Conservation (phyloP, 345 rosid species). For the Pelargonium nanum region DNA sequence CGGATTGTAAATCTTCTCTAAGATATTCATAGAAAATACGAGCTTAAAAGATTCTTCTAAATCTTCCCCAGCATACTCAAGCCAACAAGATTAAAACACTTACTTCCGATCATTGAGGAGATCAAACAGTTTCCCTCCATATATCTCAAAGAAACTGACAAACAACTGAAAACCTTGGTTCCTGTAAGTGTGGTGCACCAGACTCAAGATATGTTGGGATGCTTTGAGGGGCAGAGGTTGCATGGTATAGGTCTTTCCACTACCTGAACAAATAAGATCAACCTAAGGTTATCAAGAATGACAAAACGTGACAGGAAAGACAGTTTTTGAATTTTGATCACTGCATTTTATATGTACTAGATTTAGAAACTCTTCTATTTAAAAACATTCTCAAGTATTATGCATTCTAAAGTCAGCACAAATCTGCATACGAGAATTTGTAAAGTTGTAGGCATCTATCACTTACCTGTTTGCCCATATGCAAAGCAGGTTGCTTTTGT, state of each 20-base stretch:
- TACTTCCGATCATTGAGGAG: slow-evolving; percentile 62
- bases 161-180: slow-evolving; percentile 47
- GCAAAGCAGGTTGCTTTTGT: slow-evolving; percentile 62
- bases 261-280: slow-evolving; percentile 25
- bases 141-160: slow-evolving; percentile 62
- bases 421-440: slow-evolving; percentile 5
- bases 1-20: neutral
- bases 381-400: slow-evolving; percentile 1
- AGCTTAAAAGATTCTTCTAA: neutral
- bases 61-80: neutral
- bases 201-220: slow-evolving; percentile 42
- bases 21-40: neutral
- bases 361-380: too few relatives aligned
- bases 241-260: slow-evolving; percentile 69
- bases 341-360: too few relatives aligned
- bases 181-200: slow-evolving; percentile 35
- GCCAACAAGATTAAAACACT: slow-evolving; percentile 15
- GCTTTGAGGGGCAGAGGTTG: slow-evolving; percentile 63
- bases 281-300: slow-evolving; percentile 1
- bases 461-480: slow-evolving; percentile 53
- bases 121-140: slow-evolving; percentile 62
- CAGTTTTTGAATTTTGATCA: too few relatives aligned
- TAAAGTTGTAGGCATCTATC: slow-evolving; percentile 42
- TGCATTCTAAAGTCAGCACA: neutral
- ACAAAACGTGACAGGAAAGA: neutral